Conservation (phyloP, 2,329 filamentous ascomycete genomes). For the Metarhizium robertsii region DNA sequence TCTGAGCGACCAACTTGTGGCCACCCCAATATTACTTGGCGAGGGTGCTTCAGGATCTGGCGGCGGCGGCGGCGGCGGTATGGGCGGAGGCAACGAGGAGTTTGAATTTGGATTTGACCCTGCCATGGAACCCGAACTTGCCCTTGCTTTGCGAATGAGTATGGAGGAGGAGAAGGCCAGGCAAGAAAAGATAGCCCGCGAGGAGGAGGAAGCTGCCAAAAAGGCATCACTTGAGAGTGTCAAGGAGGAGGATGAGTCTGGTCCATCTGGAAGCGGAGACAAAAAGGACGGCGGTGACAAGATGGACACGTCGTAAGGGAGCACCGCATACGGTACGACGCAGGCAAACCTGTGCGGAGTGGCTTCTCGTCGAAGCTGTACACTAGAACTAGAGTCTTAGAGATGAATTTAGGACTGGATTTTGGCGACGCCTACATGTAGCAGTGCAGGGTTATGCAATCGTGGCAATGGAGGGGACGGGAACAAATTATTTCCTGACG, state of each 20-base stretch:
- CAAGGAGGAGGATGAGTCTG: constrained; percentile 66
- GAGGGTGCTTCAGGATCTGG: constrained; percentile 49
- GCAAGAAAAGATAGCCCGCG: constrained; percentile 74
- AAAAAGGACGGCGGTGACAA: constrained; percentile 49
- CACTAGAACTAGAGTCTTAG: constrained; percentile 4
- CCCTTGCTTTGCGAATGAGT: constrained; percentile 90
- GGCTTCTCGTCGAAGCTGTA: constrained; percentile 15
- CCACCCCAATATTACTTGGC: constrained; percentile 81
- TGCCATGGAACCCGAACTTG: constrained; percentile 83
- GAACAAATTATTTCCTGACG: not conserved
- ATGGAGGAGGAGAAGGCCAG: constrained; percentile 96
- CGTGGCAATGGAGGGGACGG: not conserved
- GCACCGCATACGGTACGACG: not conserved
- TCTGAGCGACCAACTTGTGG: constrained; percentile 82
- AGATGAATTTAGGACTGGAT: not conserved
- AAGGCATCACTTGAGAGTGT: constrained; percentile 75
- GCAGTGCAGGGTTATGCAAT: not conserved
- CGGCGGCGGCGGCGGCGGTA: constrained; percentile 45
- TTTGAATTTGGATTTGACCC: constrained; percentile 79
- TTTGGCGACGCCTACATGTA: not conserved
- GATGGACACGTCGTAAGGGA: constrained; percentile 73
- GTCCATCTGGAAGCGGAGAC: constrained; percentile 33
- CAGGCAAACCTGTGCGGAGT: constrained; percentile 1
- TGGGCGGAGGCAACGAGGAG: constrained; percentile 54
- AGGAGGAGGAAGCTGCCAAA: constrained; percentile 62